Evolutionary conservation across 2,329 filamentous ascomycete genomes (phyloP), one percentile per base, ranked within the genome.

Genomic region (Biscogniauxia mediterranea): DNA sequence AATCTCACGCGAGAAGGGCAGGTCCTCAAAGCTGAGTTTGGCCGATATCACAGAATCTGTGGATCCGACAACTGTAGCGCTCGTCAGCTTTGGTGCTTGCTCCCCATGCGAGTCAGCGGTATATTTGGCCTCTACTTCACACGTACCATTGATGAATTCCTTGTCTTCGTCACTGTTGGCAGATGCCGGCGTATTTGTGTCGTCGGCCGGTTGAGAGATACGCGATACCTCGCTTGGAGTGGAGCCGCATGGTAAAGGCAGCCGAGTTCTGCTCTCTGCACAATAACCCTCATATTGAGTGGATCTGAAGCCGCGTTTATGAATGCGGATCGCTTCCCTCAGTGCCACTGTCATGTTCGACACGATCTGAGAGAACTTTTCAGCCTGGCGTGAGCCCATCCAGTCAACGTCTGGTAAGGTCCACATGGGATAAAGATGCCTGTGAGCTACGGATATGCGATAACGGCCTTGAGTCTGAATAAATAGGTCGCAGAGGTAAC

Each of bases 401-500:
- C 60, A 61, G 46, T 55, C 26, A 5, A 49, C 46, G 53, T 71
- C 61, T 1, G 68, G 67, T 1, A 71, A 20, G 6, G 59, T 69
- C 68, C 67, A 70, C 51, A 28, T 59, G 13, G 57, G 23, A 49
- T 69, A 69, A 5, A 70, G 56, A 17, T 56, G 53, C 19, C 63
- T 59, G 50, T 68, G 66, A 2, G 68, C 64, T 17, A 59, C 26
- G 20, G 64, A 60, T 1, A 68, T 58, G 38, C 50, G 60, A 57
- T 58, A 68, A 17, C 50, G 20, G 9, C 57, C 58, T 46, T 69
- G 61, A 2, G 21, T 49, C n/a, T 49, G 38, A 32, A 66, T 56
- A 51, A 69, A 68, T 23, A 63, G 51, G 58, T 66, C 57, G 56
- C 68, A 70, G 7, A 69, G 59, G 52, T 66, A 69, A 52, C 67